Evolutionary conservation across 805 yeast genomes (phyloP).

Genomic region (Komagataella phaffii): DNA sequence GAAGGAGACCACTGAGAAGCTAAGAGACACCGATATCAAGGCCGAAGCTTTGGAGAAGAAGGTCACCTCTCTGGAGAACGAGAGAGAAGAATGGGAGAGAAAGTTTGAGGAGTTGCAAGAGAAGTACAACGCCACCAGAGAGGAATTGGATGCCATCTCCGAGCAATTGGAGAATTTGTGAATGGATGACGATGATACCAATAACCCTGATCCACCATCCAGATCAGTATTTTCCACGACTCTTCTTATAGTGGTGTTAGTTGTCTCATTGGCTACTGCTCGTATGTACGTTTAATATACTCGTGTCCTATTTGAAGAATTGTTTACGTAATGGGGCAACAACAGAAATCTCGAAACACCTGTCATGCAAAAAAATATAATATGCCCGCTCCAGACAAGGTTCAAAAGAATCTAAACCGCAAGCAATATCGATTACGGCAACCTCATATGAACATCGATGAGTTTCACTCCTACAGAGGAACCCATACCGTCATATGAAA

Average conservation of each 20-base stretch:
- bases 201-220: background rate
- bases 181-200: background rate
- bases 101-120: slow-evolving; percentile 79
- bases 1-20: slow-evolving; percentile 86
- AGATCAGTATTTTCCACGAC: background rate
- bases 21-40: slow-evolving; percentile 91
- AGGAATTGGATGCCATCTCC: slow-evolving; percentile 92
- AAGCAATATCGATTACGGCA: background rate
- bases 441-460: background rate
- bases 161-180: slow-evolving; percentile 79
- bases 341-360: background rate
- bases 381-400: background rate
- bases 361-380: background rate
- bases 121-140: slow-evolving; percentile 74
- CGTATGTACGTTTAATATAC: background rate
- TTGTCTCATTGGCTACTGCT: background rate
- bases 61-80: slow-evolving; percentile 82
- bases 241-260: background rate
- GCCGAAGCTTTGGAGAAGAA: slow-evolving; percentile 94
- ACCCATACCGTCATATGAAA: background rate
- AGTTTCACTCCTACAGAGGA: background rate
- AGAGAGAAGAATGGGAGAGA: slow-evolving; percentile 83
- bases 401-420: background rate
- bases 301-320: background rate
- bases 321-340: background rate